Evolutionary conservation across 495 filamentous ascomycete genomes (phyloP), one percentile per base, ranked within the genome.

Genomic region (Podospora fimiseda): DNA sequence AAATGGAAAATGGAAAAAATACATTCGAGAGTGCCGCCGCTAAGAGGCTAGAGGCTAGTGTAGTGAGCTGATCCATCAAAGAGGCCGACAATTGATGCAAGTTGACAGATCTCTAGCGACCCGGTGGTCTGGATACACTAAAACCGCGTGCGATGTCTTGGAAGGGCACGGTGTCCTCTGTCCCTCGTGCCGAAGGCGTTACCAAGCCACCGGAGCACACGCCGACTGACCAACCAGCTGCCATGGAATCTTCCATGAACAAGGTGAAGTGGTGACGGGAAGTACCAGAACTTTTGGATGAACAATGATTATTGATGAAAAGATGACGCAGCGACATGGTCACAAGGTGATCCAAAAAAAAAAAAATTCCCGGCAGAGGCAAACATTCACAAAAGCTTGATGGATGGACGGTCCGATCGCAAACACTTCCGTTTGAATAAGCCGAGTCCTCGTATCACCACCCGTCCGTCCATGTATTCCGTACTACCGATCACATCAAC

Each of bases 81-180:
- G 51, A 37, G 53, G 48, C 50, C 48, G 47, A 50, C 50, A 50
- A 53, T 50, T 21, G 20, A 18, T 11, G 27, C 27, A 33, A 27
- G 50, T 57, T 50, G 58, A 53, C 50, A 57, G 55, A 58, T 58
- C 52, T 58, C 50, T 50, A 40, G 48, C 48, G 59, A 61, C 51
- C 59, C 59, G 52, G 44, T 45, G 42, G 44, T 43, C 22, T 50
- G 59, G 59, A 55, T 55, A 37, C 52, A 61, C 59, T 61, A 61
- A 61, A 58, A 61, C 58, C 55, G 59, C 59, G 59, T 61, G 44
- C 50, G 39, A 52, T 58, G 59, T 53, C 52, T 53, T 48, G 52
- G 56, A 53, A 52, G 53, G 52, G 59, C 59, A 61, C 59, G 55
- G 55, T 58, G 59, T 50, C 43, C 45, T 44, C 16, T 47, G 33